Evolutionary conservation across 805 yeast genomes (phyloP), one percentile per base, ranked within the genome.

Genomic region (Ogataea populi-albae): DNA sequence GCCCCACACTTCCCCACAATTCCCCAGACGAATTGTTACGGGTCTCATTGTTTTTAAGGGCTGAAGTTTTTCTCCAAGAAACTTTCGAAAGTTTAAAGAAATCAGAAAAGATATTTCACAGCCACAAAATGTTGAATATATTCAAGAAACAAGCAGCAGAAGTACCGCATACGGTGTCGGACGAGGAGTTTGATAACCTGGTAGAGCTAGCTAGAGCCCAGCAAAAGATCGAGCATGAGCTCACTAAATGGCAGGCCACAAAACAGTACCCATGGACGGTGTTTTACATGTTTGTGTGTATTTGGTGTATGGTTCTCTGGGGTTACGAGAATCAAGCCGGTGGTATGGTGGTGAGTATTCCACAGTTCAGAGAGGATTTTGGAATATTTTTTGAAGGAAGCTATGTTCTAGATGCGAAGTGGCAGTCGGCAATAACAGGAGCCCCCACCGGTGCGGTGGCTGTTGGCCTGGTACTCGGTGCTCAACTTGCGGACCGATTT

Each of bases 361-460:
- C 56, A 32, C 57, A 48, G 44, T 57, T 49, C 53, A 63, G 62
- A 61, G 49, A 50, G 65, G 75, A 46, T 45, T 57, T 44, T 47
- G 50, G 48, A 44, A 54, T 55, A 6, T 47, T 46, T 17, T 58
- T 51, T 29, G 52, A 40, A 4, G 54, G 46, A 5, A 25, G 17
- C 3, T 65, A 56, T 34, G 66, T 65, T 36, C 41, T 71, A 6
- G 59, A 62, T n/a, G 61, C 68, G 14, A 50, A 56, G 17, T 69
- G 74, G 74, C 76, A 41, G 42, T 66, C 69, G 20, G 71, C 65
- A 12, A 52, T 69, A 23, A 41, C 54, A 19, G 65, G 66, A 35
- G 59, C 35, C 12, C 42, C 52, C 2, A 39, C 27, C n/a, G 52
- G 39, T 16, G 63, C 69, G 39, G 49, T 58, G 15, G 52, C 64